These are phyloP conservation scores for Penicillium antarcticum DNA, from an alignment of 495 filamentous ascomycete genomes.

Conservation along the genomic window DNA sequence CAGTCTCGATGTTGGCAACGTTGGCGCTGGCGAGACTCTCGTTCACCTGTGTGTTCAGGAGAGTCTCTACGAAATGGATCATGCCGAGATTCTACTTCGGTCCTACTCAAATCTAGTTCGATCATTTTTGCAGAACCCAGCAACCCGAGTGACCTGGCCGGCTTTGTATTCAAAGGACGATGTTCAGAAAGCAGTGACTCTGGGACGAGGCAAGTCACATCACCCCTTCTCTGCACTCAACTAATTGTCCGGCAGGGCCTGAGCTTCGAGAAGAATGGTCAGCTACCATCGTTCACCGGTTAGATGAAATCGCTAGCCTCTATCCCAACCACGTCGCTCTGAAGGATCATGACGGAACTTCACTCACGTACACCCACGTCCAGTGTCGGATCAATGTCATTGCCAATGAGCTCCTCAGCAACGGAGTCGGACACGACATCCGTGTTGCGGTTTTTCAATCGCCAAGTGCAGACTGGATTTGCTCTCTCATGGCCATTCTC, in stretches of 20 bases:
- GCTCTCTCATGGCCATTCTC: slow-evolving; percentile 51
- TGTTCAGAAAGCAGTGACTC: slow-evolving; percentile 6
- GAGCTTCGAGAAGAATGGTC: slow-evolving; percentile 24
- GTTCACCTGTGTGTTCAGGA: slow-evolving; percentile 17
- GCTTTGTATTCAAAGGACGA: slow-evolving; percentile 6
- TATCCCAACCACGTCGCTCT: slow-evolving; percentile 11
- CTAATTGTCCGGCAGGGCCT: slow-evolving; percentile 13
- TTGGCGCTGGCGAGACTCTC: slow-evolving; percentile 7
- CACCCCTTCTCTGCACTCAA: not conserved
- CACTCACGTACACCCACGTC: slow-evolving; percentile 15
- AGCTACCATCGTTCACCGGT: slow-evolving; percentile 29
- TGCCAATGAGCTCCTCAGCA: slow-evolving; percentile 10
- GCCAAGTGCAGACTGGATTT: slow-evolving; percentile 40
- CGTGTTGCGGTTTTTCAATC: slow-evolving; percentile 15
- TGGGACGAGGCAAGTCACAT: slow-evolving; percentile 13
- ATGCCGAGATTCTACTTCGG: slow-evolving; percentile 23
- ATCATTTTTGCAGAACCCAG: slow-evolving; percentile 19
- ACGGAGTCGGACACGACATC: not conserved
- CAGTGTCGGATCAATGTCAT: slow-evolving; percentile 7
- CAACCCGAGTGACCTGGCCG: slow-evolving; percentile 18
- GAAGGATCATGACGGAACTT: slow-evolving; percentile 1
- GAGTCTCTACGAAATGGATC: slow-evolving; percentile 20
- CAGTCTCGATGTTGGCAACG: slow-evolving; percentile 16
- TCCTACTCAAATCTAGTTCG: slow-evolving; percentile 27
- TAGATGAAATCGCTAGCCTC: slow-evolving; percentile 21